Evolutionary conservation across 441 rosid species (phyloP).

Genomic region (Pelargonium cotyledonis): DNA sequence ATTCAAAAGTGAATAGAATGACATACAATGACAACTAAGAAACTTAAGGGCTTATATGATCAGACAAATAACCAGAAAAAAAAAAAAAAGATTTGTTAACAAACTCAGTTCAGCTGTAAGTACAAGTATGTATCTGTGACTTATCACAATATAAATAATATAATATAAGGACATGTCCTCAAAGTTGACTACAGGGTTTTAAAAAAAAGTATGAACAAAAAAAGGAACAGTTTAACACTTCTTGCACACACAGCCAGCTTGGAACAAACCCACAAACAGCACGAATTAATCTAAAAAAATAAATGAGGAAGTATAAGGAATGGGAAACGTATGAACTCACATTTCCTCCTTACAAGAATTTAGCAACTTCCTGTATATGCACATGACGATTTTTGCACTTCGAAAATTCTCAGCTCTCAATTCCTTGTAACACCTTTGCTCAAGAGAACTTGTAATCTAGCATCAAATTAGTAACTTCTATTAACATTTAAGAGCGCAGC

Average conservation of each 20-base stretch:
- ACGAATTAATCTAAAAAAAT: neutral
- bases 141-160: neutral
- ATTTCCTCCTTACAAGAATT: slow-evolving; percentile 83
- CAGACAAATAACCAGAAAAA: neutral
- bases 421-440: slow-evolving; percentile 89
- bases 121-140: too few species aligned
- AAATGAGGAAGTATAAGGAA: neutral
- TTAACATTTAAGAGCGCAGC: neutral
- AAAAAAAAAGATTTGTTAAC: too few species aligned
- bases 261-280: neutral
- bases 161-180: neutral
- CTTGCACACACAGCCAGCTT: neutral
- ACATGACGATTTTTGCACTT: slow-evolving; percentile 67
- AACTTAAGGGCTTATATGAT: neutral
- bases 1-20: neutral
- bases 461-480: neutral
- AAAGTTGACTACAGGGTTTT: neutral
- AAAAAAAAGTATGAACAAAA: neutral
- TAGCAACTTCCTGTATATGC: slow-evolving; percentile 65
- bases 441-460: slow-evolving; percentile 69
- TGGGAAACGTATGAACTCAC: slow-evolving; percentile 44
- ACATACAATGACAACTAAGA: too few species aligned
- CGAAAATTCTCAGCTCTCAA: slow-evolving; percentile 69
- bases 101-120: too few species aligned
- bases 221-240: neutral